Conservation (phyloP, 257 asterid genomes). For the Jacaranda mimosifolia region DNA sequence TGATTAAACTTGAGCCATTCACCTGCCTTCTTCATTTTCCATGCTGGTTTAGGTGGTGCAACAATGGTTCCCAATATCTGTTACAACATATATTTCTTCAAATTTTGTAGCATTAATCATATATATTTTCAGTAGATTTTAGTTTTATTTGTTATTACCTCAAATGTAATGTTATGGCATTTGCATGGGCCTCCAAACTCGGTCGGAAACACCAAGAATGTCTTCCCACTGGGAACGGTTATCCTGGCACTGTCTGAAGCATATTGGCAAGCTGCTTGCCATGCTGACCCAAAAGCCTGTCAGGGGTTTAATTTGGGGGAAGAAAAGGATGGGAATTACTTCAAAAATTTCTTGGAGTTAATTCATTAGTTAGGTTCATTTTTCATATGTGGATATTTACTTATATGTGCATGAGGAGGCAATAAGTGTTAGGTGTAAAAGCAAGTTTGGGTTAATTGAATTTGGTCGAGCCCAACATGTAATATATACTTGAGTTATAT, state of each 20-base stretch:
- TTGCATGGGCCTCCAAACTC: conserved; percentile 54
- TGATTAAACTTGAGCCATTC: conserved; percentile 48
- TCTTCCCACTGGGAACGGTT: conserved; percentile 35
- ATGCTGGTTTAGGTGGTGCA: conserved; percentile 44
- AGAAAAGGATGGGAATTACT: too few species aligned
- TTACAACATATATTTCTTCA: background rate
- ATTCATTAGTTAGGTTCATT: too few species aligned
- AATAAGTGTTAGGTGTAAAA: too few species aligned
- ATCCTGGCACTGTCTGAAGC: conserved; percentile 2
- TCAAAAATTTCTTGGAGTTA: too few species aligned
- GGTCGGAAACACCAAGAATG: conserved; percentile 36
- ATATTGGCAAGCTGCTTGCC: conserved; percentile 40
- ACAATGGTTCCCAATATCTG: conserved; percentile 54
- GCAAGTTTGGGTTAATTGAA: too few species aligned
- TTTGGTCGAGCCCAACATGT: too few species aligned
- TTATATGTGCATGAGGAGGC: too few species aligned
- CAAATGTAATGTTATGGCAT: conserved; percentile 23
- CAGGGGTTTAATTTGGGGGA: too few species aligned
- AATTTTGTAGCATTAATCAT: background rate
- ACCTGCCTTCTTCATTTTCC: conserved; percentile 1
- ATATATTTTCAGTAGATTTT: background rate
- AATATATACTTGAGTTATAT: too few species aligned
- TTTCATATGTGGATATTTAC: too few species aligned
- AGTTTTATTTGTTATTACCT: conserved; percentile 37
- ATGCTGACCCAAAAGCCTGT: conserved; percentile 43